Conservation (phyloP, 2,329 filamentous ascomycete genomes). For the Colletotrichum godetiae region DNA sequence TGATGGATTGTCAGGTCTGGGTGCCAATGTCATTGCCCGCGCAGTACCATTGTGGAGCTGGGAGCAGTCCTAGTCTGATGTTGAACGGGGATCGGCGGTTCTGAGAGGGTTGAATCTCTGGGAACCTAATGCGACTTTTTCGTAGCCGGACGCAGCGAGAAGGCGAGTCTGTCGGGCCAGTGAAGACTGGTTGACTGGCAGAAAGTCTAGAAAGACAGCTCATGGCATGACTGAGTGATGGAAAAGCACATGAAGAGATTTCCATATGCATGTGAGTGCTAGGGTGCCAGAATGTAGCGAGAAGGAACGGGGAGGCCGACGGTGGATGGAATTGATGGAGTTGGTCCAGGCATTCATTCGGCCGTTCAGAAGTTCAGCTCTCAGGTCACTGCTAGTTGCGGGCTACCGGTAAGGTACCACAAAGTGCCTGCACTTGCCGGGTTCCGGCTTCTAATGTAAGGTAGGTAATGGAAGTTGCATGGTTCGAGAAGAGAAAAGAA, state of each 20-base stretch:
- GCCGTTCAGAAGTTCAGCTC: neutral
- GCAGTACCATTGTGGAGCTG: neutral
- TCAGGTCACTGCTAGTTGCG: neutral
- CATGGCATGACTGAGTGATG: neutral
- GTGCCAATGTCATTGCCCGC: neutral
- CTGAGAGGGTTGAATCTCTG: neutral
- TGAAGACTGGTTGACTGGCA: neutral
- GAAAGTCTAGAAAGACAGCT: neutral
- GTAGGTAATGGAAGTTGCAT: neutral
- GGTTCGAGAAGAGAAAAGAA: neutral
- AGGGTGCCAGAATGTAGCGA: neutral
- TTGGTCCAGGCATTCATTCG: conserved; percentile 5
- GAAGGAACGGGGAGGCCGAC: conserved; percentile 14
- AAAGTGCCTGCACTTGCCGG: neutral
- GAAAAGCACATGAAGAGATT: conserved; percentile 6
- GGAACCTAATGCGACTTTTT: neutral
- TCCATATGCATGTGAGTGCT: conserved; percentile 9
- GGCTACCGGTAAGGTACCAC: neutral
- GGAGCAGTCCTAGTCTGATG: neutral
- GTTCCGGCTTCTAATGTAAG: neutral
- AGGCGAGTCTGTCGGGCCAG: neutral
- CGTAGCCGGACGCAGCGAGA: neutral
- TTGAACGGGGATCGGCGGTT: neutral
- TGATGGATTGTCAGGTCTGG: neutral
- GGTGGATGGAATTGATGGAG: neutral